Evolutionary conservation across 176 grass and related monocot species (phyloP), one percentile per base, ranked within the genome.

Genomic region (Aegilops umbellulata): DNA sequence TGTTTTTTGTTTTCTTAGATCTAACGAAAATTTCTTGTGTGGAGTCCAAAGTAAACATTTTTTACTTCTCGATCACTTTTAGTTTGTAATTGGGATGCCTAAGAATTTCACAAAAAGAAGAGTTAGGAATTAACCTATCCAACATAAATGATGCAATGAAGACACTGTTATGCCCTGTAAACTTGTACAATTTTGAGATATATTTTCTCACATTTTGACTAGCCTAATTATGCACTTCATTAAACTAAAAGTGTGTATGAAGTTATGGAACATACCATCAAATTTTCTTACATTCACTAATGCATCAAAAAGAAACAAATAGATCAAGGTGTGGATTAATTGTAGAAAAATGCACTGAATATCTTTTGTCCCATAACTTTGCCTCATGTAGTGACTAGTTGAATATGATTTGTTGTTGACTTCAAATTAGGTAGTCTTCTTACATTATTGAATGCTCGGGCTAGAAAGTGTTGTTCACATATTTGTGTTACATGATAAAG

Each of bases 371-470:
- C 29, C 38, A 31, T 10, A 83, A 38, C 20, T 76, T 83, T 82
- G 31, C 5, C 65, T 92, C 44, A 85, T 49, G 7, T 81, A 32
- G 25, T 79, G 30, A 76, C 72, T 62, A 20, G 69, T 83, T 86
- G 23, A 68, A 78, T 81, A 97, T 92, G 95, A 47, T 93, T 92
- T 91, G 92, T 89, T 82, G 89, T 97, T 86, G 95, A 85, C 67
- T 97, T 97, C 85, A 95, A 80, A 87, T 86, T 95, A 69, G 92
- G 93, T 27, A 93, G 87, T 74, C 92, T 97, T 81, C 90, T 97
- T 86, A 97, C 94, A 88, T 76, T 94, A 63, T 91, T 90, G 24
- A 92, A 94, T 86, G 94, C 92, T 60, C 90, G 90, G 79, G 76
- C 92, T 68, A 95, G 85, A 90, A 97, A 65, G 46, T 83, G 72